Percentiles rank a stretch among this genome's conserved stretches.
Evolutionary conservation across 441 rosid genomes (phyloP).

Genomic region (Bruguiera hainesii): DNA sequence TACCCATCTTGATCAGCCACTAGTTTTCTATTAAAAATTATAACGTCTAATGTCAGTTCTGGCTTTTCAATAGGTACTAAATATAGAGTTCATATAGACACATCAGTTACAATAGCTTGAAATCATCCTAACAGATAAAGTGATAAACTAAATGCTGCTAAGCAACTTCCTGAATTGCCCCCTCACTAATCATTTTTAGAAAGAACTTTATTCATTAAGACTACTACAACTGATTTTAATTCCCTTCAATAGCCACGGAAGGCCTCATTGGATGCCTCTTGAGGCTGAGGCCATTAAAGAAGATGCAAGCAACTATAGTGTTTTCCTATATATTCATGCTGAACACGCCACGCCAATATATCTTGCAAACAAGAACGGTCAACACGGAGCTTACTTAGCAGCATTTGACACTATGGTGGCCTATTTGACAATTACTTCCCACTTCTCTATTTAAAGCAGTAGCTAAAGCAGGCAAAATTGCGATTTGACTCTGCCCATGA

Average conservation of each 20-base stretch:
- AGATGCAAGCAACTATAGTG: not conserved
- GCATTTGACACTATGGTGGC: too few relatives aligned
- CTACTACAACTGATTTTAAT: not conserved
- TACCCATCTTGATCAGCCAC: not conserved
- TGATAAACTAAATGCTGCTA: not conserved
- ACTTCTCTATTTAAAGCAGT: too few relatives aligned
- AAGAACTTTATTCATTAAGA: not conserved
- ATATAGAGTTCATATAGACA: too few relatives aligned
- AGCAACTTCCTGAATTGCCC: not conserved
- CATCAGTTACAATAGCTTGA: too few relatives aligned
- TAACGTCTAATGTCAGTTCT: not conserved
- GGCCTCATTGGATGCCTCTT: not conserved
- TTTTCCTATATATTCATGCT: too few relatives aligned
- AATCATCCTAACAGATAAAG: not conserved
- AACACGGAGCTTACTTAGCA: too few relatives aligned
- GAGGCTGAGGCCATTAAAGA: not conserved
- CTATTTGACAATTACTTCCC: too few relatives aligned
- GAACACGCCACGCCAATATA: too few relatives aligned
- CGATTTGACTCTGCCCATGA: too few relatives aligned
- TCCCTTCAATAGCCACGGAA: not conserved
- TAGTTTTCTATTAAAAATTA: too few relatives aligned
- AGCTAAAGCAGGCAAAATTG: too few relatives aligned
- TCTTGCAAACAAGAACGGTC: too few relatives aligned
- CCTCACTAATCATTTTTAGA: not conserved
- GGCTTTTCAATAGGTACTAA: not conserved